Evolutionary conservation across 768 basidiomycete genomes (phyloP).

Genomic region (Boletus subcaerulescens): DNA sequence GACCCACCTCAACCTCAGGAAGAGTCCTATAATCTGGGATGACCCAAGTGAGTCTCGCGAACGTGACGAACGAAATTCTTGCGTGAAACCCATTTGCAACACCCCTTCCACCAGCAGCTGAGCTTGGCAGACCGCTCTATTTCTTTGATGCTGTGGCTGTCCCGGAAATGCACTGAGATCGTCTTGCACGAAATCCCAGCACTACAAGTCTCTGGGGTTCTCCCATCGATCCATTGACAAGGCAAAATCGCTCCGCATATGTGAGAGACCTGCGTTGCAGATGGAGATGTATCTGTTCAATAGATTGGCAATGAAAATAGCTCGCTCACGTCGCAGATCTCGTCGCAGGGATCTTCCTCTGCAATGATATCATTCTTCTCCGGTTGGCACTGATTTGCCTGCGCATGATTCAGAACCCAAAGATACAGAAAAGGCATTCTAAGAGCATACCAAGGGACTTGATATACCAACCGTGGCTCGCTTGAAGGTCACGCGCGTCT

Average conservation of each 20-base stretch:
- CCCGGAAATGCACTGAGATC: neutral
- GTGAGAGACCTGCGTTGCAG: neutral
- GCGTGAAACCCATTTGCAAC: accelerated
- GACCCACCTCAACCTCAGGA: neutral
- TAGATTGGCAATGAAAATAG: neutral
- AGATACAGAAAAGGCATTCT: neutral
- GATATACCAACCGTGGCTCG: neutral
- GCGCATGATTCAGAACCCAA: neutral
- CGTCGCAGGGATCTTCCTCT: neutral
- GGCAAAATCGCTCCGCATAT: neutral
- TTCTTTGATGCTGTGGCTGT: neutral
- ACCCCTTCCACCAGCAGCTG: neutral
- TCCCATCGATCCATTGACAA: neutral
- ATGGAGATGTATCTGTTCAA: no score
- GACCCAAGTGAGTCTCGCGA: neutral
- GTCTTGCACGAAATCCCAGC: neutral
- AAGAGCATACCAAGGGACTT: neutral
- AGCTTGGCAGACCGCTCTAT: accelerated
- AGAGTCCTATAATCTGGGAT: neutral
- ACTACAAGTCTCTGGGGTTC: neutral
- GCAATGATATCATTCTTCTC: neutral
- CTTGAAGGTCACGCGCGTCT: no score
- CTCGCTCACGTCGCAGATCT: neutral
- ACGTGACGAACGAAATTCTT: conserved; percentile 10
- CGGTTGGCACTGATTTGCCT: neutral